Evolutionary conservation across 305 asterid genomes (phyloP), one percentile per base, ranked within the genome.

Genomic region (Ajuga reptans): DNA sequence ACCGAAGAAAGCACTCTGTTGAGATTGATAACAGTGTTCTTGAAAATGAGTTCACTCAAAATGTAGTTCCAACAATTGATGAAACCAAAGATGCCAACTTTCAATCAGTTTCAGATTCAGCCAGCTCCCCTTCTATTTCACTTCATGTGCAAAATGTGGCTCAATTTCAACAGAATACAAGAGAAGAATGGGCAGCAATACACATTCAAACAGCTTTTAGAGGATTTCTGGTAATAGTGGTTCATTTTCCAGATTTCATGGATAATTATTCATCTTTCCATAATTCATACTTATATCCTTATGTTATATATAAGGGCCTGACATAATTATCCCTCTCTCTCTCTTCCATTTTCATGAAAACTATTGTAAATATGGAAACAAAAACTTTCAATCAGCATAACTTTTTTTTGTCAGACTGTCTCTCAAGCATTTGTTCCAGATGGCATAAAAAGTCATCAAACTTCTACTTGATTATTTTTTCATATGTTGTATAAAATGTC

Each of bases 151-250:
- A 75, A 60, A 83, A 82, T 72, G 68, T 73, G 16, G 72, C 77
- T 77, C 87, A 81, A 62, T 43, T 37, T 76, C 82, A 81, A 41
- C 82, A 66, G 24, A 77, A 49, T 71, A 73, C 16, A 43, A 78
- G 82, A 78, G 89, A 88, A 86, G 95, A 90, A 76, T 80, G 86
- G 88, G 97, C 98, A 71, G 95, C 95, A 18, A 81, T 80, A 68
- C 82, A 76, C 60, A 90, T 92, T 72, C 98, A 92, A 82, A 87
- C 96, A 53, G 94, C 96, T 66, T 92, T 92, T 66, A 91, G 88
- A 77, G 92, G 95, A 75, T 86, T 89, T 79, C 84, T 92, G 96
- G 98, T 92, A 85, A 71, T 56, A 68, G 49, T 68, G 17, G 37
- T 68, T 49, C 55, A 51, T 75, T 41, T 36, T 64, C 77, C 55